Conservation (phyloP, 1,284 basidiomycete genomes). For the Trichosporon ovoides region DNA sequence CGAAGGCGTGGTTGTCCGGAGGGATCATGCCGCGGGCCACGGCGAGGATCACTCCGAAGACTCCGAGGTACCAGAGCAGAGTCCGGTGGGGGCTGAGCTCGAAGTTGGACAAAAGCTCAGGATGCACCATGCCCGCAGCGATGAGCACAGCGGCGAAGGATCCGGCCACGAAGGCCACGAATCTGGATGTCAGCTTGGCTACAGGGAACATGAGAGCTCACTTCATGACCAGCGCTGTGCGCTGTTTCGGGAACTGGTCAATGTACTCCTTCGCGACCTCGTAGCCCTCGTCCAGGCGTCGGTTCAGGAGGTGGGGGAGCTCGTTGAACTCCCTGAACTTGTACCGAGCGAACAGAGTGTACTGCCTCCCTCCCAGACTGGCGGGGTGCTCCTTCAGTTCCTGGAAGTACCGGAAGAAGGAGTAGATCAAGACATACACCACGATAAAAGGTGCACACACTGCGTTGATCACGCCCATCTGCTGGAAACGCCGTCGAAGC, state of each 20-base stretch:
- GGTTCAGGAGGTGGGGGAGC: constrained; percentile 83
- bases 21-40: constrained; percentile 92
- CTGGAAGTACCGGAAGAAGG: constrained; percentile 98
- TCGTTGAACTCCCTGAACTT: constrained; percentile 99
- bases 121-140: constrained; percentile 83
- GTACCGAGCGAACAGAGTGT: constrained; percentile 94
- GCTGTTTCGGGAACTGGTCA: constrained; percentile 94
- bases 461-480: constrained; percentile 93
- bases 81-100: constrained; percentile 91
- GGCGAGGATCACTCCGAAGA: constrained; percentile 83
- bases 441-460: constrained; percentile 96
- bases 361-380: constrained; percentile 81
- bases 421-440: constrained; percentile 92
- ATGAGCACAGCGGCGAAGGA: constrained; percentile 93
- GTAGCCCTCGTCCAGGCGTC: constrained; percentile 80
- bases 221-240: constrained; percentile 82
- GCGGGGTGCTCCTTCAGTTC: constrained; percentile 99
- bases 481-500: constrained; percentile 80
- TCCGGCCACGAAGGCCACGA: constrained; percentile 91
- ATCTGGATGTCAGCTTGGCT: constrained; percentile 53
- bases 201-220: constrained; percentile 49
- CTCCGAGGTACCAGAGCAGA: constrained; percentile 82
- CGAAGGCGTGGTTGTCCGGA: constrained; percentile 86
- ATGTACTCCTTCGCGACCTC: constrained; percentile 89
- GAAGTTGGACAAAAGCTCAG: constrained; percentile 85